Evolutionary conservation across 345 rosid genomes (phyloP), one percentile per base, ranked within the genome.

Genomic region (Citrus medica): DNA sequence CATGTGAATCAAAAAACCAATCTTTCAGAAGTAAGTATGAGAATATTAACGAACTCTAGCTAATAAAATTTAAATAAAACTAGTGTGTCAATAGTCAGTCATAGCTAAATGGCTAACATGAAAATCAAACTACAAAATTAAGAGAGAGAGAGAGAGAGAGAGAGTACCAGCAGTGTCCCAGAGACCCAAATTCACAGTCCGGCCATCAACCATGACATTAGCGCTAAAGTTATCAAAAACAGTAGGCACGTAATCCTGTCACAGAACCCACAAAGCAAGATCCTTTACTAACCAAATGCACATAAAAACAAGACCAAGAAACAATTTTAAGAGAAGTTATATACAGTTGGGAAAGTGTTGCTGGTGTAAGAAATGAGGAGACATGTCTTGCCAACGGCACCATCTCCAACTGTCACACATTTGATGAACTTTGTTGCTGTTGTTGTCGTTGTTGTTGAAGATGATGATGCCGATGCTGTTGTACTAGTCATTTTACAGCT

Each of bases 181-280:
- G 40, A 94, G 85, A 61, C 97, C 98, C 66, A 94, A 84, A 83
- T 94, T 92, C 78, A 94, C 92, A 33, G 89, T 92, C 79, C 84
- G 87, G 21, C 97, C 97, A 87, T 94, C 95, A 63, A 89, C 98
- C 79, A 87, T 79, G 66, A 92, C 95, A 83, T 94, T 94, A n/a
- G 98, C 97, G 83, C 97, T 94, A 82, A 94, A 94, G 82, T 94
- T 92, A 80, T 94, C 98, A 85, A 94, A 94, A 27, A 91, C 94
- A 65, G 94, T 91, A 2, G 94, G 94, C 67, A 91, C 92, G 83
- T 91, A 88, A 81, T 89, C 94, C 90, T 89, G 85, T 78, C 38
- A 64, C 64, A 22, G 14, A 64, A 53, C 38, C 75, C 70, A 37
- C 21, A 48, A 76, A 59, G 42, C 35, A 82, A 76, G 17, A 74